Percentiles rank a stretch among this genome's conserved stretches.
Evolutionary conservation across 495 filamentous ascomycete species (phyloP).

Genomic region (Trichocladium antarcticum): DNA sequence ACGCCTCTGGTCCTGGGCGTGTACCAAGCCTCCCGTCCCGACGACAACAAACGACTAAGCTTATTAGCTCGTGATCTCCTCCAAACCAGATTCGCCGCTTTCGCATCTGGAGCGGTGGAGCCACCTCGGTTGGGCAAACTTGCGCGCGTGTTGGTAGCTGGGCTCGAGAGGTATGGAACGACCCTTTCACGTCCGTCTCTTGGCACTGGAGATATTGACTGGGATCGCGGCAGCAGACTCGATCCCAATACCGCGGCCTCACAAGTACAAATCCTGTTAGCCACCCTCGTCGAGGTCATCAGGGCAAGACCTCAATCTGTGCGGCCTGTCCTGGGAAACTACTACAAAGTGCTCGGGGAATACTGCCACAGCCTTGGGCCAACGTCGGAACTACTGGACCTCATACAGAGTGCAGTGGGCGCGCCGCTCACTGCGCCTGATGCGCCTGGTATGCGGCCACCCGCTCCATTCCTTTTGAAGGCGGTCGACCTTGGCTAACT

Average conservation of each 20-base stretch:
- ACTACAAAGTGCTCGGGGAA: conserved; percentile 18
- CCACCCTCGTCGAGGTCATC: conserved; percentile 7
- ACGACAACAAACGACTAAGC: conserved; percentile 30
- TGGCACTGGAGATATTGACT: not conserved
- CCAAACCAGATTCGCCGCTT: conserved; percentile 21
- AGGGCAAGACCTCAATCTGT: conserved; percentile 10
- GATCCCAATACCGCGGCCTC: not conserved
- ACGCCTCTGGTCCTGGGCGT: conserved; percentile 28
- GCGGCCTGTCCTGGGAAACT: conserved; percentile 9
- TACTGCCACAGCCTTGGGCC: conserved; percentile 14
- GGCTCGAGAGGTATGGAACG: conserved; percentile 23
- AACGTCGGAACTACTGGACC: not conserved
- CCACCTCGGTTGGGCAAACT: conserved; percentile 25
- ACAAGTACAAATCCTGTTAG: conserved; percentile 10
- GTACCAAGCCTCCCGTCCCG: conserved; percentile 19
- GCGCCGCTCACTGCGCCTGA: conserved; percentile 12
- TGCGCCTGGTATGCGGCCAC: conserved; percentile 12
- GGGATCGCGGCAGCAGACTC: conserved; percentile 2
- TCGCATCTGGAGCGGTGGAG: conserved; percentile 13
- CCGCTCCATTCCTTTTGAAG: not conserved
- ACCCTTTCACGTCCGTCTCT: not conserved
- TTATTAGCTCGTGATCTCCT: conserved; percentile 30
- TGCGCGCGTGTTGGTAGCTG: conserved; percentile 23
- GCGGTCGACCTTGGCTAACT: not conserved
- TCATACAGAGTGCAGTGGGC: conserved; percentile 11